Evolutionary conservation across 768 basidiomycete species (phyloP), one percentile per base, ranked within the genome.

Genomic region (Mycena rebaudengoi): DNA sequence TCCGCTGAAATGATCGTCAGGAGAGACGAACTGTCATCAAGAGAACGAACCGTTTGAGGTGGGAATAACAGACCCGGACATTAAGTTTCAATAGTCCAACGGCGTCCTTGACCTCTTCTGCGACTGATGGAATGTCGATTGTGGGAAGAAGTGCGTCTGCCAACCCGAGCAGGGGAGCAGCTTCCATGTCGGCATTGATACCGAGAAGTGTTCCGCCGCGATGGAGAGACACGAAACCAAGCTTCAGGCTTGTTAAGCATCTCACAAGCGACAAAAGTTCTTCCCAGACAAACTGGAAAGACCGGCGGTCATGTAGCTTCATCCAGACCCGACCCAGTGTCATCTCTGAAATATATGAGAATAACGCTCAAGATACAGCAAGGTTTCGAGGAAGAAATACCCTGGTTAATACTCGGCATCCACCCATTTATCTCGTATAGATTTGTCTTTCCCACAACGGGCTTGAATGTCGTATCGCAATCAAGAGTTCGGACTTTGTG

Each of bases 261-360:
- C 14, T 12, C 18, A 58, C 45, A 30, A 58, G 41, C n/a, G 44
- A 33, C 28, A n/a, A 44, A 7, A 57, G 29, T 14, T 57, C 55
- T 23, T 45, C 40, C 55, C 55, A 57, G 20, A 45, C 33, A 26
- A 46, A 45, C 33, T 45, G 29, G 45, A 46, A 58, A 11, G 39
- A 37, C 33, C 28, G 25, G 28, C 56, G 44, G 26, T 43, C 44
- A 28, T 58, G 56, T 12, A 40, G 44, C 44, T 58, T 45, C 56
- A 58, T 58, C 56, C 56, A 58, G 20, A 58, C 56, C 32, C 56
- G 56, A 32, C 56, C 56, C 33, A 58, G n/a, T 33, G 56, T 48
- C 43, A 58, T 45, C 45, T 21, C 56, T 58, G 25, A 13, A 40
- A 11, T 35, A 28, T 14, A 20, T 37, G 29, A 43, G 37, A 12